phyloP scores from a whole-genome alignment of 768 basidiomycete genomes.

The Leucogyrophana mollusca region DNA sequence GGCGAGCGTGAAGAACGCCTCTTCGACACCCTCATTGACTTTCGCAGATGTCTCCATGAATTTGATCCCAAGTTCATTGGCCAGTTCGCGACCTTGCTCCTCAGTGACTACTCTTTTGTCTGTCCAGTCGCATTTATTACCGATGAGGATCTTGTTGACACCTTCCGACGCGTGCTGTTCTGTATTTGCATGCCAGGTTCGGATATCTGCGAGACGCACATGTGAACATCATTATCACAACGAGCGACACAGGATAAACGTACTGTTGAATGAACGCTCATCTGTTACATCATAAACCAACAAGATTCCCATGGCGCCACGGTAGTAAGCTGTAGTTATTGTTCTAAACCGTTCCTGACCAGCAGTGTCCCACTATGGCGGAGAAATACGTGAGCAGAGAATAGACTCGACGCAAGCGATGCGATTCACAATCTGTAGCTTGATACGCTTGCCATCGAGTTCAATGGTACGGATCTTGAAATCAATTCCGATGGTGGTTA shows the following conservation, averaged over 20 bases:
- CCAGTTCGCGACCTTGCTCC: constrained; percentile 90
- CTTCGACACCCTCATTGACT: constrained; percentile 95
- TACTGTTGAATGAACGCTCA: constrained; percentile 93
- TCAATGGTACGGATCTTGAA: constrained; percentile 99
- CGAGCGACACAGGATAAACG: constrained; percentile 35
- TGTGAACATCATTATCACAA: too few species aligned
- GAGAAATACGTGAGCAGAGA: neutral
- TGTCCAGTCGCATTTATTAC: constrained; percentile 98
- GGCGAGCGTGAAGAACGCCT: constrained; percentile 96
- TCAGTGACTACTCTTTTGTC: constrained; percentile 92
- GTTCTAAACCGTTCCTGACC: constrained; percentile 99
- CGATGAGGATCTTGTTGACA: constrained; percentile 98
- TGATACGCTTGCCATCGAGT: constrained; percentile 95
- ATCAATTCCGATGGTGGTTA: constrained; percentile 99
- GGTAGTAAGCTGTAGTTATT: constrained; percentile 98
- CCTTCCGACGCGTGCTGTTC: constrained; percentile 99
- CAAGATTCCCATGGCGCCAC: constrained; percentile 97
- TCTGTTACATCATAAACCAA: constrained; percentile 99
- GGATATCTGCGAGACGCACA: constrained; percentile 96
- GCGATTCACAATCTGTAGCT: constrained; percentile 90
- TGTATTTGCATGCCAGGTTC: constrained; percentile 97
- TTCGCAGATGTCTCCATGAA: constrained; percentile 99
- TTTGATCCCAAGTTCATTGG: constrained; percentile 89
- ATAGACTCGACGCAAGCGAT: neutral
- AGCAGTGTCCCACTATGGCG: constrained; percentile 91